A percentile compares a stretch with the other conserved stretches of the same genome.
phyloP scores from a whole-genome alignment of 129 eudicot genomes.

The Oenanthe sinensis region DNA sequence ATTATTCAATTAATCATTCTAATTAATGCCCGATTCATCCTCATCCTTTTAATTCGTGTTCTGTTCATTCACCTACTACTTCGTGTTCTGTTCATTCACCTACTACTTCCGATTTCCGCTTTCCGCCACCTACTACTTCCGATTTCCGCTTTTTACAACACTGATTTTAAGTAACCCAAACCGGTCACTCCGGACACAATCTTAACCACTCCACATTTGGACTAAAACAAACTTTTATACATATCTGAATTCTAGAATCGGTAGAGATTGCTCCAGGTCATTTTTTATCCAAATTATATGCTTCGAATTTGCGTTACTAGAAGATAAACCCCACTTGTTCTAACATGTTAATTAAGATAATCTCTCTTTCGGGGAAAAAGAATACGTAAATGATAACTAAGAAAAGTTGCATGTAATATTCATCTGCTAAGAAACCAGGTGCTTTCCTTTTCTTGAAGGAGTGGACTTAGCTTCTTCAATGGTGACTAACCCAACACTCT shows the following conservation, averaged over 20 bases:
- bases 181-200: no score
- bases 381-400: neutral
- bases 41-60: no score
- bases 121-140: no score
- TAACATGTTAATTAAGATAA: conserved; percentile 12
- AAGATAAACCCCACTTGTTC: conserved; percentile 7
- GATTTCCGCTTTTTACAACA: no score
- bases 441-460: conserved; percentile 63
- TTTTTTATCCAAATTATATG: neutral
- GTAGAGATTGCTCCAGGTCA: neutral
- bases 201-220: no score
- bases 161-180: no score
- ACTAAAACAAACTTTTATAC: neutral
- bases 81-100: no score
- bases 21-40: no score
- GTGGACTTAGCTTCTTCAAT: conserved; percentile 67
- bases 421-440: conserved; percentile 51
- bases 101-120: no score
- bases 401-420: neutral
- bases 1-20: no score
- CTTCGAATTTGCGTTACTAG: neutral
- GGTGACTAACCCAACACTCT: conserved; percentile 62
- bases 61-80: no score
- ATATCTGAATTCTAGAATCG: neutral
- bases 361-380: neutral